Evolutionary conservation across 805 yeast species (phyloP), one percentile per base, ranked within the genome.

Genomic region (Yarrowia divulgata): DNA sequence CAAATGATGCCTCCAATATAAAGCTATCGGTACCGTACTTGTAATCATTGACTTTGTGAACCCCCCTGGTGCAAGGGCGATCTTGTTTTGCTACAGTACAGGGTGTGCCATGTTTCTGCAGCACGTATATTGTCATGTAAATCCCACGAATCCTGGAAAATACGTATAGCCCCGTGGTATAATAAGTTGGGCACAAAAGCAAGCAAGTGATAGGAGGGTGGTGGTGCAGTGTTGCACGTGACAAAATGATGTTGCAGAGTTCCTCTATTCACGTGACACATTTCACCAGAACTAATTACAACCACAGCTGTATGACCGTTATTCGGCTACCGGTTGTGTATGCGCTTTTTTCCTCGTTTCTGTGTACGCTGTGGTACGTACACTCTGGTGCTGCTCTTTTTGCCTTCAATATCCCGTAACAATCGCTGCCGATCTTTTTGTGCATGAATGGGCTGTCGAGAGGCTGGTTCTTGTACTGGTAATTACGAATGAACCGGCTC

Each of bases 361-460:
- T 37, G 18, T 2, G 43, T n/a, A 37, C 19, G 19, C 18, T 19
- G 14, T 10, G 16, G 1, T 39, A 4, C 43, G n/a, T n/a, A n/a
- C n/a, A n/a, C n/a, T n/a, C n/a, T n/a, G n/a, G n/a, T 34, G 60
- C 60, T 54, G 60, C 60, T 19, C 34, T 18, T 54, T 54, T 54
- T 54, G 60, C 45, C 45, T 54, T 54, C 60, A 39, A 54, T 37
- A n/a, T 39, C 60, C 45, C 60, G 34, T 54, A 39, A 52, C n/a
- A 14, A 39, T 54, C 39, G 39, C 39, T 39, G 60, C 39, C 39
- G 60, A 54, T 54, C 60, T 5, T 54, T 39, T 37, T 14, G 35
- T 54, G 60, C n/a, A n/a, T n/a, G n/a, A n/a, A n/a, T n/a, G n/a
- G n/a, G n/a, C n/a, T n/a, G n/a, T n/a, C n/a, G n/a, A n/a, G n/a